Evolutionary conservation across 2,329 filamentous ascomycete species (phyloP).

Genomic region (Aschersonia sp.): DNA sequence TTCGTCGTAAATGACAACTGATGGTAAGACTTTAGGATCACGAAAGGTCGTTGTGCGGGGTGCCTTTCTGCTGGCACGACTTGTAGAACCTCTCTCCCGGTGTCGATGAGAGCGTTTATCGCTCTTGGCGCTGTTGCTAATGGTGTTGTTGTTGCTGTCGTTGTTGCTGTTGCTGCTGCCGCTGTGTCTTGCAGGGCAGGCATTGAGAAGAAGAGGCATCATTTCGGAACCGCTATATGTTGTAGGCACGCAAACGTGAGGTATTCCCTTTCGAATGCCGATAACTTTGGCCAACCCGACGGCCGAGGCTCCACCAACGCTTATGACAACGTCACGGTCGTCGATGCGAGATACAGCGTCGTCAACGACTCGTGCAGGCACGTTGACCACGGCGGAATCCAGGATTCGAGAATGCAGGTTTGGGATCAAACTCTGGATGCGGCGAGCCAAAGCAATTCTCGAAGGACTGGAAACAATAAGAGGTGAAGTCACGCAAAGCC

Average conservation of each 20-base stretch:
- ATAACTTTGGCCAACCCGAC: slow-evolving; percentile 44
- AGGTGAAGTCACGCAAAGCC: slow-evolving; percentile 16
- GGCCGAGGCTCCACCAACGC: slow-evolving; percentile 48
- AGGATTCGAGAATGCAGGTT: slow-evolving; percentile 18
- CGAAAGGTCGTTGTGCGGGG: slow-evolving; percentile 7
- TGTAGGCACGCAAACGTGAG: slow-evolving; percentile 45
- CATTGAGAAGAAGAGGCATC: slow-evolving; percentile 19
- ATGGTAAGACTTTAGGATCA: slow-evolving; percentile 11
- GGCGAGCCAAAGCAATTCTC: slow-evolving; percentile 17
- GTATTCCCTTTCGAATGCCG: slow-evolving; percentile 34
- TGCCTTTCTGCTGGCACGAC: slow-evolving; percentile 1
- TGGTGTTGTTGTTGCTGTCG: slow-evolving; percentile 2
- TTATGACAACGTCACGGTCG: slow-evolving; percentile 40
- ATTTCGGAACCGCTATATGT: slow-evolving; percentile 48
- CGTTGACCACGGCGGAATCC: slow-evolving; percentile 16
- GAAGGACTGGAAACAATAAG: slow-evolving; percentile 24
- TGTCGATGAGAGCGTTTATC: not conserved
- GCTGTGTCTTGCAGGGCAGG: slow-evolving; percentile 7
- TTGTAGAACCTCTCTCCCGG: not conserved
- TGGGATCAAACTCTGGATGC: slow-evolving; percentile 18
- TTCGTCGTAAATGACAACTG: slow-evolving; percentile 23
- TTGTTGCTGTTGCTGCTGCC: slow-evolving; percentile 4
- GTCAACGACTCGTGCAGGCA: slow-evolving; percentile 13
- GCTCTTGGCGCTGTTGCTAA: slow-evolving; percentile 2
- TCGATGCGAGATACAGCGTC: slow-evolving; percentile 13